Evolutionary conservation across 805 yeast species (phyloP), one percentile per base, ranked within the genome.

Genomic region (Yamadazyma laniorum): DNA sequence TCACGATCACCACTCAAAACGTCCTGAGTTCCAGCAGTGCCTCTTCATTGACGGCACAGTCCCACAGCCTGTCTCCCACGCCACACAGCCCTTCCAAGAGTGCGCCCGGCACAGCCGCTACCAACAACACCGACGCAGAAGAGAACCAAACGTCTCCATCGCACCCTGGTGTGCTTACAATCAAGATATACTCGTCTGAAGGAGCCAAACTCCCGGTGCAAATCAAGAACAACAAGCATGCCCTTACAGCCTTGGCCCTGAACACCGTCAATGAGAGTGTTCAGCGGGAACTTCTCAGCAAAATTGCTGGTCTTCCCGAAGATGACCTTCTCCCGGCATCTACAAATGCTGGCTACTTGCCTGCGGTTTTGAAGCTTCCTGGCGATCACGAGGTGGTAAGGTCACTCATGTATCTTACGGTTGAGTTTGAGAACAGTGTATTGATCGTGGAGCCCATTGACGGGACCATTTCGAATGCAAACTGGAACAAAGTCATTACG

Each of bases 401-500:
- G 49, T 77, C 93, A 13, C 72, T 95, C 43, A 74, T 93, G 26
- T 87, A 86, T 60, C 75, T 90, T 53, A 88, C 95, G 2, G 72
- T 93, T 31, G 99, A 93, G 62, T 91, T 89, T 57, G 99, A 93
- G 63, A 93, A 93, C 62, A 88, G 91, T 35, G 93, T 90, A 48
- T 83, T 93, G 47, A 75, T 89, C 12, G 80, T 91, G 35, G 95
- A 89, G 49, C 93, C 98, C 2, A 78, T 81, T 19, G 78, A 85
- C 37, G 96, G 96, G 27, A 78, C 95, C 0, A 79, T 88, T 43
- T 75, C 77, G 29, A 69, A 74, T 40, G 91, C 96, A 1, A 77
- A 77, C 13, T 93, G 95, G 79, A 93, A 89, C 59, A 85, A 85
- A 50, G 88, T 88, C 8, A 85, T 95, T 12, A 80, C 90, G 3